Evolutionary conservation across 2,329 filamentous ascomycete genomes (phyloP), one percentile per base, ranked within the genome.

Genomic region (Purpureocillium takamizusanense): DNA sequence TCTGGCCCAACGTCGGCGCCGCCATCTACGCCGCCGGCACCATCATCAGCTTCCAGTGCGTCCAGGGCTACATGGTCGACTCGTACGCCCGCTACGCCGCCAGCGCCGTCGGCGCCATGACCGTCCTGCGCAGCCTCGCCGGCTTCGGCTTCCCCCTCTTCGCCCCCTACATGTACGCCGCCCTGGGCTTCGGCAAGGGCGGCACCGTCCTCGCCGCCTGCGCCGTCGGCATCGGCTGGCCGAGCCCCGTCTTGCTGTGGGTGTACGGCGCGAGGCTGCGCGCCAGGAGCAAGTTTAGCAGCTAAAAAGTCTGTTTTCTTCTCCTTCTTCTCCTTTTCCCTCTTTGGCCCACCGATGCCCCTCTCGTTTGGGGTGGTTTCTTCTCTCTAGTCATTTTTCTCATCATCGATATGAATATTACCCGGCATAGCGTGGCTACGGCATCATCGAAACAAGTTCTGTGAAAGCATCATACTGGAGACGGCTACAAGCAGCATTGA

Each of bases 91-190:
- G 55, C 8, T 68, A 65, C 43, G 67, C 65, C 2, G 68, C 67
- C 25, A 65, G 61, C 35, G 69, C 65, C 7, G 56, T 71, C 9
- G 63, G 52, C 4, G 67, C 67, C 25, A 57, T 57, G 17, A 67
- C 63, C 14, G 57, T 72, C 4, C 50, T 70, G 29, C 59, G 69
- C 4, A 68, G 61, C 23, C 49, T 76, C 10, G 69, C 68, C 4
- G 70, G 69, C 2, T 71, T 73, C 18, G 66, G 65, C 7, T 64
- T 76, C 36, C 72, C 72, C 10, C 57, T 76, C 1, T 72, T 73
- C 29, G 70, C 66, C 1, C 64, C 67, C 2, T 44, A 42, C 10
- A 58, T 76, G 58, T 75, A 72, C 45, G 45, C 47, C 1, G 38
- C 31, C 1, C 51, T 69, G 7, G 64, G 63, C 3, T 66, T 66